Conservation (phyloP, 2,329 filamentous ascomycete genomes). For the Pseudogymnoascus sp. region DNA sequence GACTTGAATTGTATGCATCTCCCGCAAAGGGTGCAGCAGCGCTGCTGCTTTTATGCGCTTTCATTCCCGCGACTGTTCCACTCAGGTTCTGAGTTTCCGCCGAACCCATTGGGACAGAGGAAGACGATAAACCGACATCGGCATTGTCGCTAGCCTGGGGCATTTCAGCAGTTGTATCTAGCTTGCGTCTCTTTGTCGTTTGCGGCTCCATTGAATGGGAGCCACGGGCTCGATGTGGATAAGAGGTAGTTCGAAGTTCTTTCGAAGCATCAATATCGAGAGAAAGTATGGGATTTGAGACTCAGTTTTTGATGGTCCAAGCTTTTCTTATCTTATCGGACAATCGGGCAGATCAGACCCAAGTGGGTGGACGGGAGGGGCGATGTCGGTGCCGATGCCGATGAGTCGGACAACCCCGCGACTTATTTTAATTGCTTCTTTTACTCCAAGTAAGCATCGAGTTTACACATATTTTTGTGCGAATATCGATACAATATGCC, state of each 20-base stretch:
- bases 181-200: conserved; percentile 29
- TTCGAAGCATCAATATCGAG: conserved; percentile 1
- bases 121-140: conserved; percentile 8
- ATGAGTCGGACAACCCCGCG: conserved; percentile 8
- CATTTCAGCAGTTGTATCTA: conserved; percentile 16
- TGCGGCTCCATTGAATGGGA: conserved; percentile 18
- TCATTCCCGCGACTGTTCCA: conserved; percentile 21
- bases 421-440: conserved; percentile 10
- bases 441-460: neutral
- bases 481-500: conserved; percentile 21
- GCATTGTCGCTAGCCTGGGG: conserved; percentile 14
- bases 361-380: neutral
- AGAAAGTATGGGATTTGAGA: conserved; percentile 8
- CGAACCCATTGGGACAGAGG: conserved; percentile 12
- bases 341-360: neutral
- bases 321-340: conserved; percentile 10
- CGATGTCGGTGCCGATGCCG: conserved; percentile 8
- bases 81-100: conserved; percentile 13
- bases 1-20: conserved; percentile 51
- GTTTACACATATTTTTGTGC: conserved; percentile 6
- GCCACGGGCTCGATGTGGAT: neutral
- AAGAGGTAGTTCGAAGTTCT: conserved; percentile 6
- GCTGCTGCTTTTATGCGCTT: conserved; percentile 13
- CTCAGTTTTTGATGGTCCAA: conserved; percentile 10
- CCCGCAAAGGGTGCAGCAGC: conserved; percentile 32